These are phyloP conservation scores for Colletotrichum sublineola DNA, from an alignment of 2,329 filamentous ascomycete species.

Conservation along the genomic window DNA sequence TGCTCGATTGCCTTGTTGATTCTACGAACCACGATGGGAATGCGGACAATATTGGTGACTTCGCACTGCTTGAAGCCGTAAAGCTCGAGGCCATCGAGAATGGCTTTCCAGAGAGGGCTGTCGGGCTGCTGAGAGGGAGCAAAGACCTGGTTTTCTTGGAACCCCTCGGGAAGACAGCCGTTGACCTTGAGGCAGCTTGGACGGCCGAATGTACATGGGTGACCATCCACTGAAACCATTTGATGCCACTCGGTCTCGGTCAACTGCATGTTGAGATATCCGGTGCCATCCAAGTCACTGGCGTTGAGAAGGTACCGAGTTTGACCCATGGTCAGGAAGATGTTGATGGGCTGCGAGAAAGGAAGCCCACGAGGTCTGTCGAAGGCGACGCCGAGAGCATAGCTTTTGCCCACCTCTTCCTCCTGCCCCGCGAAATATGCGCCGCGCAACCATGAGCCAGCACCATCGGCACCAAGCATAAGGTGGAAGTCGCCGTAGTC, in stretches of 20 bases:
- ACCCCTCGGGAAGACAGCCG: slow-evolving; percentile 49
- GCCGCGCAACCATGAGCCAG: slow-evolving; percentile 52
- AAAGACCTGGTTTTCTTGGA: slow-evolving; percentile 49
- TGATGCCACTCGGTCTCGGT: slow-evolving; percentile 53
- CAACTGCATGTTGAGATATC: slow-evolving; percentile 54
- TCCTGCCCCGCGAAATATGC: slow-evolving; percentile 52
- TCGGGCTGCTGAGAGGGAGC: slow-evolving; percentile 49
- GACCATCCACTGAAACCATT: slow-evolving; percentile 50
- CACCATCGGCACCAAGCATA: slow-evolving; percentile 52
- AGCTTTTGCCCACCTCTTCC: slow-evolving; percentile 51
- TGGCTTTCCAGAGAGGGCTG: slow-evolving; percentile 50
- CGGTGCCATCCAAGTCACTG: slow-evolving; percentile 50
- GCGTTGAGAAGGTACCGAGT: slow-evolving; percentile 53
- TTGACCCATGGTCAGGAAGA: slow-evolving; percentile 53
- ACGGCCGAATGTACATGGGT: slow-evolving; percentile 50
- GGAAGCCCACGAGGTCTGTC: slow-evolving; percentile 50
- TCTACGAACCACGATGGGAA: slow-evolving; percentile 53
- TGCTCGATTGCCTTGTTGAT: slow-evolving; percentile 49
- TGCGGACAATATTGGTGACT: slow-evolving; percentile 53
- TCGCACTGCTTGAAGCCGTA: slow-evolving; percentile 53
- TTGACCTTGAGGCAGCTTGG: slow-evolving; percentile 49
- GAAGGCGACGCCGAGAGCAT: slow-evolving; percentile 52
- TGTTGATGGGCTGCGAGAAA: slow-evolving; percentile 52
- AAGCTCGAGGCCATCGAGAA: slow-evolving; percentile 52
- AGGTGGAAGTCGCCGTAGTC: slow-evolving; percentile 53